A percentile compares a stretch with the other conserved stretches of the same genome.
These are phyloP conservation scores for Didymella glomerata DNA, from an alignment of 2,329 filamentous ascomycete genomes.

Conservation along the genomic window DNA sequence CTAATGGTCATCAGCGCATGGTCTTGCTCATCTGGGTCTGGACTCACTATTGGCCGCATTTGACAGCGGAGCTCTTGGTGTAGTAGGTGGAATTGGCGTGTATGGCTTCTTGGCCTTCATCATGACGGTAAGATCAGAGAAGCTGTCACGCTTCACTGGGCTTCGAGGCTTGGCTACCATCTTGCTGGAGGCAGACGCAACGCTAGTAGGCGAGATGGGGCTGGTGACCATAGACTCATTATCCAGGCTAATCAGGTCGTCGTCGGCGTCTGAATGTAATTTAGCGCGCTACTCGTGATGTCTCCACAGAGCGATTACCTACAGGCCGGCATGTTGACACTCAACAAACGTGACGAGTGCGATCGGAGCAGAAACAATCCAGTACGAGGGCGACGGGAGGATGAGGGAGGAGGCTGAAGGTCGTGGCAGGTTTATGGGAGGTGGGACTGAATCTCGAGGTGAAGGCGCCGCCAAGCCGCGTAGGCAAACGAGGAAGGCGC, in stretches of 20 bases:
- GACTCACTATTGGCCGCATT: slow-evolving; percentile 7
- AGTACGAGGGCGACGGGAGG: not conserved
- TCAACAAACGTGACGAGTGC: not conserved
- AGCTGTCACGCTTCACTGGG: slow-evolving; percentile 24
- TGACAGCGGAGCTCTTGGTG: not conserved
- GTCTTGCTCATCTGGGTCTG: not conserved
- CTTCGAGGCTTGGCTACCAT: not conserved
- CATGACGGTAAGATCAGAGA: slow-evolving; percentile 27
- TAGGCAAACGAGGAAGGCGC: not conserved
- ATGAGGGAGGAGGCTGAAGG: not conserved
- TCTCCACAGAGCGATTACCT: not conserved
- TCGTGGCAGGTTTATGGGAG: not conserved
- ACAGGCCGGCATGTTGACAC: slow-evolving; percentile 11
- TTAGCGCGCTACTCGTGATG: not conserved
- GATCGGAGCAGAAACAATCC: not conserved
- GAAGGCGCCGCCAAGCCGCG: slow-evolving; percentile 5
- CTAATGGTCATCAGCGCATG: slow-evolving; percentile 13
- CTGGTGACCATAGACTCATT: not conserved
- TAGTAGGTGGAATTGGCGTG: not conserved
- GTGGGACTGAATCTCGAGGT: not conserved
- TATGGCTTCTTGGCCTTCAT: slow-evolving; percentile 35
- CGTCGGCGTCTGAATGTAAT: slow-evolving; percentile 9
- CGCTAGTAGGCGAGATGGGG: not conserved
- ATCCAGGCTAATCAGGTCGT: slow-evolving; percentile 26
- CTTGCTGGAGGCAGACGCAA: not conserved